phyloP scores from a whole-genome alignment of 768 basidiomycete species.

The Serendipita sp. region DNA sequence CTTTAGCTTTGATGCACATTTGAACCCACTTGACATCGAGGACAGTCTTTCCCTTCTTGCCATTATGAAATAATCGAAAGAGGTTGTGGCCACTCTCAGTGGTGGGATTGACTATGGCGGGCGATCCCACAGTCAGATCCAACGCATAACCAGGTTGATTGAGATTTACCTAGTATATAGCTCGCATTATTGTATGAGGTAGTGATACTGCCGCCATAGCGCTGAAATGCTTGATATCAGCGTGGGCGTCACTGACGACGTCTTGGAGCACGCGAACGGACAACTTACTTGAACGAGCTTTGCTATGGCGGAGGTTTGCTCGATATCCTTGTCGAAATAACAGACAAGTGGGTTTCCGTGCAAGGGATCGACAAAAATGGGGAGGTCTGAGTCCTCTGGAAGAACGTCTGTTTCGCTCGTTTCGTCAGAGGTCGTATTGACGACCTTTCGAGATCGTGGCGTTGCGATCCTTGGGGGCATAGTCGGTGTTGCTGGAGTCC shows the following conservation, averaged over 20 bases:
- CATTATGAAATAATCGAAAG: constrained; percentile 51
- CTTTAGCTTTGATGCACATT: constrained; percentile 53
- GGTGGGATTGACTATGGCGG: constrained; percentile 49
- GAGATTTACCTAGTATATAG: constrained; percentile 56
- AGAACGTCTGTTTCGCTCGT: background rate
- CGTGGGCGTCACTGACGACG: constrained; percentile 7
- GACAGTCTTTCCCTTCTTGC: constrained; percentile 66
- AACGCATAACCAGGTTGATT: constrained; percentile 1
- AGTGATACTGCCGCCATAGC: constrained; percentile 58
- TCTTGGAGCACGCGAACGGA: constrained; percentile 8
- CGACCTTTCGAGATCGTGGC: background rate
- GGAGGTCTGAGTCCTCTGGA: background rate
- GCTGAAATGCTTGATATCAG: constrained; percentile 25
- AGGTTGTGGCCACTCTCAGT: constrained; percentile 67
- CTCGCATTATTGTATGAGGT: constrained; percentile 62
- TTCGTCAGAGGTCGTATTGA: background rate
- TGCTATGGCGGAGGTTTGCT: constrained; percentile 45
- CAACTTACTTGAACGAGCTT: constrained; percentile 48
- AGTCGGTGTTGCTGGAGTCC: background rate
- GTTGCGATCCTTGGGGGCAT: background rate
- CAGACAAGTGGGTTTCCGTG: constrained; percentile 57
- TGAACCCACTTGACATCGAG: constrained; percentile 59
- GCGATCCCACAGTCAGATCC: background rate
- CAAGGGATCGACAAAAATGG: constrained; percentile 66
- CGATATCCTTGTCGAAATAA: constrained; percentile 69